Evolutionary conservation across 805 yeast species (phyloP), one percentile per base, ranked within the genome.

Genomic region (Grigorovia yakushimaensis): DNA sequence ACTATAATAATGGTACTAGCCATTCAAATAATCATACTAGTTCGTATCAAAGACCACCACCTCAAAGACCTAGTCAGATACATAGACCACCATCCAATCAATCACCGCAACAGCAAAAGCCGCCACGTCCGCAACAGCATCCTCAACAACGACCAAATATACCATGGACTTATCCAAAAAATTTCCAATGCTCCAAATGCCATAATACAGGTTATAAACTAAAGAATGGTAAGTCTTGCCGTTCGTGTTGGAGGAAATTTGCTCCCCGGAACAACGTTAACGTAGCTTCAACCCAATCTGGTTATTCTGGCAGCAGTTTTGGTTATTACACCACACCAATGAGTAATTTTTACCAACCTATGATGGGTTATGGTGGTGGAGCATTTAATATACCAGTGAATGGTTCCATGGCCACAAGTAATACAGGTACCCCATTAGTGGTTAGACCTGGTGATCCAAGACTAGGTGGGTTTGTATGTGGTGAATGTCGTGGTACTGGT

Each of bases 381-480:
- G 22, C 45, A 15, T 19, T 30, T 7, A 36, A 41, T 53, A 15
- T 49, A 41, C 45, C 58, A 44, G 20, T 52, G 54, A n/a, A 58
- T 49, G 44, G 57, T 48, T 40, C 39, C 24, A 47, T 42, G 46
- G 9, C 8, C 8, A 35, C 43, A 15, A 1, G 18, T 33, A 19
- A 18, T n/a, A 20, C 19, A 49, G 22, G 39, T 43, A 17, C 53
- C 35, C 63, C 62, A 5, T 44, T 73, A 18, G 65, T 76, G 15
- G 82, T 84, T 1, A 60, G 57, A 19, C 93, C 95, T 0, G 95
- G 95, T 2, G 95, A 86, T 56, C 91, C 93, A 1, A 56, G 80
- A 30, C 60, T 76, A 51, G 95, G 95, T 1, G 95, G 95, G 0
- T 61, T 71, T 0, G 53, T 81, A 2, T 87, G 95, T 66, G 87